A percentile compares a stretch with the other conserved stretches of the same genome.
These are phyloP conservation scores for Diplodia intermedia DNA, from an alignment of 2,329 filamentous ascomycete genomes.

Conservation along the genomic window DNA sequence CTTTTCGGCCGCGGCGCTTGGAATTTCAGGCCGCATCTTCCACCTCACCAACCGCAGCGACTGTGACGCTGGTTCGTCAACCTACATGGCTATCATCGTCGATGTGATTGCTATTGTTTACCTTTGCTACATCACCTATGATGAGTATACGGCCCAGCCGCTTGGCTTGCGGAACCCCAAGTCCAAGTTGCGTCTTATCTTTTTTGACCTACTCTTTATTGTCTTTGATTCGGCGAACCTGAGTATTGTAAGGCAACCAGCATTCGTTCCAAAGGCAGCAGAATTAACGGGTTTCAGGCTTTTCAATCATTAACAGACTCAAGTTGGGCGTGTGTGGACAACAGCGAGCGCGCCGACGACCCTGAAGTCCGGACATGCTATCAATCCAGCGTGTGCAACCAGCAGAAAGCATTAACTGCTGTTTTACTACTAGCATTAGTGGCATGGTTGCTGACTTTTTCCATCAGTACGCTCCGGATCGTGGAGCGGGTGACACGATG, in stretches of 20 bases:
- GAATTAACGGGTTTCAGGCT: conserved; percentile 52
- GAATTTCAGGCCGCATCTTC: conserved; percentile 77
- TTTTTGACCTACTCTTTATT: conserved; percentile 94
- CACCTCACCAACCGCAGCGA: conserved; percentile 60
- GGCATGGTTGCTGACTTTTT: conserved; percentile 90
- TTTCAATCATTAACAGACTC: conserved; percentile 79
- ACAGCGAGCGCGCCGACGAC: neutral
- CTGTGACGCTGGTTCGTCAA: conserved; percentile 64
- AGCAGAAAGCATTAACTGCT: conserved; percentile 74
- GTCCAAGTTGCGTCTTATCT: conserved; percentile 86
- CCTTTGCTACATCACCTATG: conserved; percentile 90
- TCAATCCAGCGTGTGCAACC: conserved; percentile 60
- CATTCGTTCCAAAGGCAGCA: neutral
- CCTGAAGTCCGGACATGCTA: conserved; percentile 38
- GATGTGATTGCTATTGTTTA: conserved; percentile 90
- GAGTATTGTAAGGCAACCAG: conserved; percentile 59
- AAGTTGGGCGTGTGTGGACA: conserved; percentile 58
- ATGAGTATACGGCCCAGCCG: conserved; percentile 95
- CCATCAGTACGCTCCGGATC: conserved; percentile 66
- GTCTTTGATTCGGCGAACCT: conserved; percentile 96
- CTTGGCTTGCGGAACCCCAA: conserved; percentile 82
- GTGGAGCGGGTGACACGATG: conserved; percentile 30
- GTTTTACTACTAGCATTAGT: conserved; percentile 82
- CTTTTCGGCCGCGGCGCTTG: conserved; percentile 83
- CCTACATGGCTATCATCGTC: conserved; percentile 86